Base-by-base conservation (phyloP, 1,139 yeast genomes). In the Ashbya aceris region DNA sequence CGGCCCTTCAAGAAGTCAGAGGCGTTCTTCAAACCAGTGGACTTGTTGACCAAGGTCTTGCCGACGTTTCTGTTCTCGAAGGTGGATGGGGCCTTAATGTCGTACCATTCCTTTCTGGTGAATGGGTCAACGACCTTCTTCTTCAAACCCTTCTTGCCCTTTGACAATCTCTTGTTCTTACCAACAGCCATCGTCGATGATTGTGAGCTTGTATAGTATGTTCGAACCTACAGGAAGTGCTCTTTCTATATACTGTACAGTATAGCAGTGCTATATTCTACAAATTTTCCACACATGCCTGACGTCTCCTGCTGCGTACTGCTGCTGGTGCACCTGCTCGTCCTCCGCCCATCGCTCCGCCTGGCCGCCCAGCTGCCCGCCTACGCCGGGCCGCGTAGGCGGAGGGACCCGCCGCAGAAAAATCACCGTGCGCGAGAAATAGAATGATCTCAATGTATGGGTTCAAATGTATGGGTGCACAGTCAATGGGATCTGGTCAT, bases 71-170 rank as follows among this genome's bases (percentile, higher is more conserved):
- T 83, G 82, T 82, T 82, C 71, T 83, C 94, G 64, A 84, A 85
- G 62, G 94, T 83, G 66, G 95, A 79, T 66, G 95, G 95, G 57
- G 95, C 95, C 77, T 85, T 84, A 74, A 85, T 82, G 70, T 81
- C 89, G 71, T 75, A 85, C 95, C 95, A 84, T 65, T 84, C 95
- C 76, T 85, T 85, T 70, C 83, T 83, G 79, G 91, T 75, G 85
- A 84, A 84, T 67, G 95, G 94, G 78, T 84, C 95, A 60, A 83
- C 89, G 68, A 80, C 86, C 81, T 79, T 84, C 89, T 84, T 85
- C 93, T 85, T 85, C 71, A 83, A 71, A 66, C 94, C 94, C 75
- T 84, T 85, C 86, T 84, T 84, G 71, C 95, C 94, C 77, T 84
- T 84, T 74, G 89, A 81, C 74, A 84, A 76, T 79, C 95, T 82